Percentiles rank a stretch among this genome's conserved stretches.
phyloP scores from a whole-genome alignment of 2,329 filamentous ascomycete species.

The Chrysosphaeria jannelii region DNA sequence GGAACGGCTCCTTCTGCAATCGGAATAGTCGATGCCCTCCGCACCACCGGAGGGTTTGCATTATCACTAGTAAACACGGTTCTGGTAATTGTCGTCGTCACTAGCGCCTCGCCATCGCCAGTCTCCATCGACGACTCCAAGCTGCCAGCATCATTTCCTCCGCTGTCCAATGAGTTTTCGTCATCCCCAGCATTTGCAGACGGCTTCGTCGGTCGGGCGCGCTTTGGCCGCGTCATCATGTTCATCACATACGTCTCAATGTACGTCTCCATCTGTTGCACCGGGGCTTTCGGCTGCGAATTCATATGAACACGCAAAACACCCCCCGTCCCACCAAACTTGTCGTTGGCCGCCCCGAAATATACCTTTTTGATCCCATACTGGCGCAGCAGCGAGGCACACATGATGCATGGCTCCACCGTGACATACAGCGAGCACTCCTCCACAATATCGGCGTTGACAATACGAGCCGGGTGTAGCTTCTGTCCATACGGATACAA shows the following conservation, averaged over 20 bases:
- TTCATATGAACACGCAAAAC: constrained; percentile 62
- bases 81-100: constrained; percentile 1
- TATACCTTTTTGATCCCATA: constrained; percentile 70
- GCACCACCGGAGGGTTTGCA: constrained; percentile 3
- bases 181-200: too few relatives aligned
- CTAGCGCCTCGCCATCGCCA: not conserved
- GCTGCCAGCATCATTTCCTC: not conserved
- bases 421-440: constrained; percentile 74
- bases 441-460: constrained; percentile 36
- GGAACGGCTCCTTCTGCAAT: constrained; percentile 6
- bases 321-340: constrained; percentile 85
- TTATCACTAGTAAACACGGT: constrained; percentile 2
- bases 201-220: constrained; percentile 1
- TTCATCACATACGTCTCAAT: constrained; percentile 5
- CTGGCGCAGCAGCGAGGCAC: constrained; percentile 71
- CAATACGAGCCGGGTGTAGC: constrained; percentile 19
- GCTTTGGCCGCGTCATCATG: constrained; percentile 4
- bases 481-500: constrained; percentile 32
- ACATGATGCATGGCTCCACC: constrained; percentile 98
- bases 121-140: not conserved
- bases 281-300: constrained; percentile 12
- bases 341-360: constrained; percentile 85
- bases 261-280: constrained; percentile 3
- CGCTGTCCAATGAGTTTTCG: too few relatives aligned
- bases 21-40: constrained; percentile 5